Evolutionary conservation across 805 yeast species (phyloP), one percentile per base, ranked within the genome.

Genomic region (Kodamaea nitidulidarum): DNA sequence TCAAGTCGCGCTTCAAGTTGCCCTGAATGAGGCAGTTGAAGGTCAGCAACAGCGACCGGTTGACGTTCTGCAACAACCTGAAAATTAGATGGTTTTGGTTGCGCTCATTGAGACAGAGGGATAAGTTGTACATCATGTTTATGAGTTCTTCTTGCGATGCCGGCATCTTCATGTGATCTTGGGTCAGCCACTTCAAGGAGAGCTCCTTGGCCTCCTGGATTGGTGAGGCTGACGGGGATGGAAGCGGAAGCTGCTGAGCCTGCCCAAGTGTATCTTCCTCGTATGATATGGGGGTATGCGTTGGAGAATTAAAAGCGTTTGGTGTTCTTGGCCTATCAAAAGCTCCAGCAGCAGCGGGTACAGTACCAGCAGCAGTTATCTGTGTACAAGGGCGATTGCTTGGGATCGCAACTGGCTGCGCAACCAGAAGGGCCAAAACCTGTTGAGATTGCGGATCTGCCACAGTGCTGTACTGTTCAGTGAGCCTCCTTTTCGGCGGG

Each of bases 1-100:
- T 57, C 29, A 93, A 61, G 52, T 93, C 98, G 52, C 91, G 76
- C 48, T 78, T 76, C 52, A 93, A 70, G 8, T 79, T 72, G 5
- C 63, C 57, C 20, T 71, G 71, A 10, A 86, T 65, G 2, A 73
- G 50, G 10, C 72, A 70, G 21, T 74, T 70, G 38, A 88, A 60
- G 9, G 81, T 67, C 34, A 88, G 80, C 38, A 88, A 65, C 4
- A 85, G 70, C 14, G 73, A 56, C 37, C 93, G 67, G 48, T 80
- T 77, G 31, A 80, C 71, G 39, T 69, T 67, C 43, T 78, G 78
- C 24, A 88, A 58, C 33, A 86, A 57, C 43, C 70, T 70, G 58
- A 67, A 78, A 18, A 73, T 67, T 46, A 72, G 71, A 55, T 73
- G 75, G 55, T 65, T 73, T 44, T 64, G 75, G 51, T 72, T 72